A percentile compares a stretch with the other conserved stretches of the same genome.
Evolutionary conservation across 2,329 filamentous ascomycete species (phyloP).

Genomic region (Cladobotryum protrusum): DNA sequence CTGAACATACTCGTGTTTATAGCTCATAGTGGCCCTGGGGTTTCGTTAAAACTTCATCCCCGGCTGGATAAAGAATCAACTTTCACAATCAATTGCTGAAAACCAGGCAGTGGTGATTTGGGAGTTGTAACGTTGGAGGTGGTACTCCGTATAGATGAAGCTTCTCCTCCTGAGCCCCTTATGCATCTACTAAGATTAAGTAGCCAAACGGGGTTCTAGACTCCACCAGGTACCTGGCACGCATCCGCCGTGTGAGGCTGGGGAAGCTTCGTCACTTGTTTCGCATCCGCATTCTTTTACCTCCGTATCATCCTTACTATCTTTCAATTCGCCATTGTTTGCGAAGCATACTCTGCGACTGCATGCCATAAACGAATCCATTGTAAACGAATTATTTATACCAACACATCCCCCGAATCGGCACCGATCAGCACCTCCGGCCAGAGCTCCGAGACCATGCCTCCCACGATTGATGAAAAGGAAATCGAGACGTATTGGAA

Average conservation of each 20-base stretch:
- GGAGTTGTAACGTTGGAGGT: too few species aligned
- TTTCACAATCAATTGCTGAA: too few species aligned
- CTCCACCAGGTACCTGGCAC: slow-evolving; percentile 6
- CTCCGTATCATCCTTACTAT: slow-evolving; percentile 1
- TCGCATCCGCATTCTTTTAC: slow-evolving; percentile 3
- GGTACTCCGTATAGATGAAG: too few species aligned
- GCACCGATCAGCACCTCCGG: not conserved
- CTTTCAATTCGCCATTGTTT: slow-evolving; percentile 5
- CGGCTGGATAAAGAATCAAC: too few species aligned
- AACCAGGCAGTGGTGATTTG: too few species aligned
- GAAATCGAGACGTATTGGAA: slow-evolving; percentile 63
- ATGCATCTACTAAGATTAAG: slow-evolving; percentile 2
- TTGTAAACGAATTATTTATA: slow-evolving; percentile 6
- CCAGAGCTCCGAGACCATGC: slow-evolving; percentile 34
- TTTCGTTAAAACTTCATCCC: too few species aligned
- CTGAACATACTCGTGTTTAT: too few species aligned
- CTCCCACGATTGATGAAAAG: slow-evolving; percentile 55
- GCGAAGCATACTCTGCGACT: not conserved
- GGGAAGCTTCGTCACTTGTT: slow-evolving; percentile 24
- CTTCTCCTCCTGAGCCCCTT: not conserved
- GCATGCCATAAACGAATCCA: slow-evolving; percentile 2
- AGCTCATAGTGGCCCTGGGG: too few species aligned
- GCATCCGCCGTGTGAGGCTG: slow-evolving; percentile 17
- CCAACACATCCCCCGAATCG: not conserved
- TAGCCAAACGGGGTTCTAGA: slow-evolving; percentile 6